Evolutionary conservation across 1,284 basidiomycete genomes (phyloP).

Genomic region (Vanrija sp.): DNA sequence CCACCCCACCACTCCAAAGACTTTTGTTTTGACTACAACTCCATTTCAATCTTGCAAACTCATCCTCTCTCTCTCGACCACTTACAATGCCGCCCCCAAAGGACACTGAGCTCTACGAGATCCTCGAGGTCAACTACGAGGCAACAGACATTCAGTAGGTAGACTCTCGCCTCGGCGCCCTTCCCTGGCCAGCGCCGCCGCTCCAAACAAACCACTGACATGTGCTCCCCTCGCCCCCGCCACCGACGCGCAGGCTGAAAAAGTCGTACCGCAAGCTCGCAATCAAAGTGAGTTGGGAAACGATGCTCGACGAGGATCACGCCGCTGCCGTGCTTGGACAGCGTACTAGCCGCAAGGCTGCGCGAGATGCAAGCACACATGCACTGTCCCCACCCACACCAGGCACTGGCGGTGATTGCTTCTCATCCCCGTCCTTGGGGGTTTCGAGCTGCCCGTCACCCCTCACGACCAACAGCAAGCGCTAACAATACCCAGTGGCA

Average conservation of each 20-base stretch:
- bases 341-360: no score
- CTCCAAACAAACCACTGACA: neutral
- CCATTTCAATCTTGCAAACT: neutral
- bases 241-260: slow-evolving; percentile 59
- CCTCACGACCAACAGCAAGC: neutral
- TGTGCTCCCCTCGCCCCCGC: neutral
- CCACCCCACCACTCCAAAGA: no score
- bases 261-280: slow-evolving; percentile 94
- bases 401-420: no score
- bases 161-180: neutral
- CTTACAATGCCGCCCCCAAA: slow-evolving; percentile 30
- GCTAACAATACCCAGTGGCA: slow-evolving; percentile 61
- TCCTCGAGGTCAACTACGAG: slow-evolving; percentile 44
- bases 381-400: no score
- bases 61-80: neutral
- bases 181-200: slow-evolving; percentile 2
- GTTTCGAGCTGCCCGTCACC: neutral
- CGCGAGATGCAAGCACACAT: no score
- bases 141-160: slow-evolving; percentile 46
- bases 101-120: slow-evolving; percentile 48
- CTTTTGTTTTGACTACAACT: neutral
- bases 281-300: slow-evolving; percentile 67
- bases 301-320: neutral
- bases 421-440: no score
- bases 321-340: no score